Evolutionary conservation across 805 yeast genomes (phyloP).

Genomic region (Sungouiella blattae): DNA sequence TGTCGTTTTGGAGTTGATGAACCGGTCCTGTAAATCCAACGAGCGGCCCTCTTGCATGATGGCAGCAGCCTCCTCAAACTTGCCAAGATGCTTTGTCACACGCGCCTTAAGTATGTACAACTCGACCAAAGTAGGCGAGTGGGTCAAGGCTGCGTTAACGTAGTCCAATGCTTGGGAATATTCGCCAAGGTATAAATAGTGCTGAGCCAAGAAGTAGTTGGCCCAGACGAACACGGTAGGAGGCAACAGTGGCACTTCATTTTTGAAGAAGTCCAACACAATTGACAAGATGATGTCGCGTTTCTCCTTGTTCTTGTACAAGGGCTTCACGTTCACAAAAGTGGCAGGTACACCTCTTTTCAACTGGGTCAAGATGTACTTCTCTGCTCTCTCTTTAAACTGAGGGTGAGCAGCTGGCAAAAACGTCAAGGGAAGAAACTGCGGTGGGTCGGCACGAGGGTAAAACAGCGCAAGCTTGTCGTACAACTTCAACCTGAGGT

Average conservation of each 20-base stretch:
- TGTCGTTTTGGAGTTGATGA: constrained; percentile 82
- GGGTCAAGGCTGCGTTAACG: constrained; percentile 61
- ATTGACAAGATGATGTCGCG: constrained; percentile 48
- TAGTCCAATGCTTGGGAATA: constrained; percentile 51
- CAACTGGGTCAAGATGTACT: constrained; percentile 61
- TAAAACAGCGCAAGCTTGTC: constrained; percentile 63
- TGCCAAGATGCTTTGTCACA: constrained; percentile 69
- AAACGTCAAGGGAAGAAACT: constrained; percentile 73
- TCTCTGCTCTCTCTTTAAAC: constrained; percentile 44
- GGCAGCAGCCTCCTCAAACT: constrained; percentile 57
- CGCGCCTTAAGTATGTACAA: constrained; percentile 77
- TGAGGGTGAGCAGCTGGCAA: constrained; percentile 49
- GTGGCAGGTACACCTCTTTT: constrained; percentile 85
- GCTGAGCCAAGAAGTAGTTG: constrained; percentile 73
- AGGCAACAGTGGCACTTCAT: constrained; percentile 21
- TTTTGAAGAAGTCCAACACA: constrained; percentile 46
- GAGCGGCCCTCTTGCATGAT: constrained; percentile 67
- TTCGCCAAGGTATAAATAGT: constrained; percentile 55
- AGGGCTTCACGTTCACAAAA: constrained; percentile 79
- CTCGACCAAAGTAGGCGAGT: constrained; percentile 84
- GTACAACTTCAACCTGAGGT: constrained; percentile 58
- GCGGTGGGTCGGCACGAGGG: constrained; percentile 82
- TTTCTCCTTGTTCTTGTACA: constrained; percentile 49
- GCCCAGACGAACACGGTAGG: constrained; percentile 66
- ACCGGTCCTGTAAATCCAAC: constrained; percentile 85